phyloP scores from a whole-genome alignment of 2,329 filamentous ascomycete genomes.

The Trichoderma cornu-damae region DNA sequence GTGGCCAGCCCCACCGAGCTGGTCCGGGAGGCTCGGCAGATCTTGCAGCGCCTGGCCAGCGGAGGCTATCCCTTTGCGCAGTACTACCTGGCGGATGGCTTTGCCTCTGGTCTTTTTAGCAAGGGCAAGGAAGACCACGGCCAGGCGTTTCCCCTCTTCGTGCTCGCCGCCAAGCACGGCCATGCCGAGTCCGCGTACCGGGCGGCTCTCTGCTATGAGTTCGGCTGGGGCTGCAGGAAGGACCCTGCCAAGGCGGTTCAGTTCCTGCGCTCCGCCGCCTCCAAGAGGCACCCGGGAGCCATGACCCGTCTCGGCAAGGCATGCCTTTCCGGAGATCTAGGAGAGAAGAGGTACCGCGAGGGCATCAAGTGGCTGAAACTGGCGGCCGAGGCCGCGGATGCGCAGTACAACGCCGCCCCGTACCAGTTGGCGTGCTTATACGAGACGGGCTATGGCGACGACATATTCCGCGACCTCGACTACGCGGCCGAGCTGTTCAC shows the following conservation, averaged over 20 bases:
- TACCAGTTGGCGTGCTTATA: slow-evolving; percentile 87
- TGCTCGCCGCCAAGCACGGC: slow-evolving; percentile 91
- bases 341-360: slow-evolving; percentile 79
- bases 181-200: slow-evolving; percentile 95
- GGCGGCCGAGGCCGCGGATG: slow-evolving; percentile 80
- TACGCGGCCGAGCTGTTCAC: slow-evolving; percentile 95
- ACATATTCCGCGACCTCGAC: slow-evolving; percentile 82
- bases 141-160: slow-evolving; percentile 85
- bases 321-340: slow-evolving; percentile 83
- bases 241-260: slow-evolving; percentile 89
- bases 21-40: slow-evolving; percentile 79
- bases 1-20: slow-evolving; percentile 60
- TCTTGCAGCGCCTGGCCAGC: slow-evolving; percentile 79
- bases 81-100: slow-evolving; percentile 94
- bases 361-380: slow-evolving; percentile 96
- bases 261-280: slow-evolving; percentile 83
- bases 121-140: slow-evolving; percentile 92
- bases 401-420: slow-evolving; percentile 86
- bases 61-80: slow-evolving; percentile 93
- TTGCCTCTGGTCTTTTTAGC: slow-evolving; percentile 88
- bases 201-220: slow-evolving; percentile 91
- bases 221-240: slow-evolving; percentile 91
- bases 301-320: slow-evolving; percentile 90
- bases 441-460: slow-evolving; percentile 87
- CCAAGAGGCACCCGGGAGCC: slow-evolving; percentile 91